Conservation (phyloP, 1,139 yeast species). For the Sugiyamaella sp. region DNA sequence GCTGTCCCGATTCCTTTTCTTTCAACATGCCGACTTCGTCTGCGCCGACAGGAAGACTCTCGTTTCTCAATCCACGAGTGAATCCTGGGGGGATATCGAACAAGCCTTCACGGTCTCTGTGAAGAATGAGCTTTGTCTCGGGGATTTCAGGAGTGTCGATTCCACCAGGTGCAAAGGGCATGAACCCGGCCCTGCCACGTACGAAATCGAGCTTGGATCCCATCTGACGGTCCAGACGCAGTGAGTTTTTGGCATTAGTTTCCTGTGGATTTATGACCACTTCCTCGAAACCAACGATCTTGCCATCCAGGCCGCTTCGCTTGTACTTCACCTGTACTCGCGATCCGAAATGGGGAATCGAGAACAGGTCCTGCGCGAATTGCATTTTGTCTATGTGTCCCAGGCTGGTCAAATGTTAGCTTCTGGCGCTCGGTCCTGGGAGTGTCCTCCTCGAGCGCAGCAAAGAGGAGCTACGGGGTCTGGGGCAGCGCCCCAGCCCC, state of each 20-base stretch:
- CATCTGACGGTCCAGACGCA: conserved; percentile 70
- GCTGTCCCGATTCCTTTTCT: conserved; percentile 38
- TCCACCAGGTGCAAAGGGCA: conserved; percentile 97
- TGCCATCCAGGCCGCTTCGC: conserved; percentile 75
- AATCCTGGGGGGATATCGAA: conserved; percentile 86
- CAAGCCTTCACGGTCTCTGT: conserved; percentile 71
- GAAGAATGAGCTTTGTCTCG: conserved; percentile 48
- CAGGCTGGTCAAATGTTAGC: conserved; percentile 25
- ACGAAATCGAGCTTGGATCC: conserved; percentile 64
- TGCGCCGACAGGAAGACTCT: conserved; percentile 29
- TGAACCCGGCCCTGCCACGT: conserved; percentile 69
- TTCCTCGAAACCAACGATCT: conserved; percentile 65
- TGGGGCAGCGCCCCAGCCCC: not conserved
- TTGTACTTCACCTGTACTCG: conserved; percentile 46
- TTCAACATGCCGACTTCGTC: conserved; percentile 36
- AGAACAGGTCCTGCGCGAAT: conserved; percentile 42
- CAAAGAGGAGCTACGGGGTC: conserved; percentile 24
- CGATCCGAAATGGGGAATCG: conserved; percentile 45
- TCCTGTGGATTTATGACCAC: conserved; percentile 53
- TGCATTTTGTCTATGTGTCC: conserved; percentile 44
- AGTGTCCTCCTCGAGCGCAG: no score
- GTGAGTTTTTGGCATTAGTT: conserved; percentile 66
- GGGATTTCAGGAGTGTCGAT: conserved; percentile 48
- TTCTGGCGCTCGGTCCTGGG: no score
- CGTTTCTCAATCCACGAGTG: conserved; percentile 61